A percentile compares a stretch with the other conserved stretches of the same genome.
phyloP scores from a whole-genome alignment of 495 filamentous ascomycete genomes.

The Penicillium soppii region DNA sequence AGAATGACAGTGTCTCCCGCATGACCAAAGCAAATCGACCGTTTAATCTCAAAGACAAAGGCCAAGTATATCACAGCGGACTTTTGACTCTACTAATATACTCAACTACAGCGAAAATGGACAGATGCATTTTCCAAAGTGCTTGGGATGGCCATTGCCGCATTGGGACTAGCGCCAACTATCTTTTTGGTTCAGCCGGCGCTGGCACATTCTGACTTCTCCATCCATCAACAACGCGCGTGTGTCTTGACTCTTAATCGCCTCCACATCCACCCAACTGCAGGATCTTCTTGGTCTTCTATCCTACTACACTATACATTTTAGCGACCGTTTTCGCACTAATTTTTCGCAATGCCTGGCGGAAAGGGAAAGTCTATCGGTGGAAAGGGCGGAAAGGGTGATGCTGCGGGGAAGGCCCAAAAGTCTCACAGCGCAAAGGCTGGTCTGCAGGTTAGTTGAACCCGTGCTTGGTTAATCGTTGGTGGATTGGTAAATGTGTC shows the following conservation, averaged over 20 bases:
- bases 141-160: conserved; percentile 13
- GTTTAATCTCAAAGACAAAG: background rate
- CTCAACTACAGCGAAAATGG: background rate
- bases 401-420: conserved; percentile 78
- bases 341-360: conserved; percentile 63
- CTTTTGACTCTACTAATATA: background rate
- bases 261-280: conserved; percentile 35
- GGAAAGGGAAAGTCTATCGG: conserved; percentile 94
- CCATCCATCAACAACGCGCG: conserved; percentile 53
- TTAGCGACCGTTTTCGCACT: conserved; percentile 24
- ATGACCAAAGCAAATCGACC: background rate
- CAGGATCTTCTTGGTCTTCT: conserved; percentile 18
- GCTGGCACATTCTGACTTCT: conserved; percentile 48
- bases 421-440: conserved; percentile 98
- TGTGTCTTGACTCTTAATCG: conserved; percentile 33
- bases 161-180: conserved; percentile 41
- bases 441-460: conserved; percentile 87
- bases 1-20: background rate
- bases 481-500: background rate
- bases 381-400: conserved; percentile 85
- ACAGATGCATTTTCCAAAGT: background rate
- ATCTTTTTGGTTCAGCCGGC: conserved; percentile 44
- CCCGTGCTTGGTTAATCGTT: conserved; percentile 1
- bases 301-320: conserved; percentile 23
- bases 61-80: background rate